These are phyloP conservation scores for Sordariomycetes sp. DNA, from an alignment of 2,329 filamentous ascomycete genomes.

Conservation along the genomic window DNA sequence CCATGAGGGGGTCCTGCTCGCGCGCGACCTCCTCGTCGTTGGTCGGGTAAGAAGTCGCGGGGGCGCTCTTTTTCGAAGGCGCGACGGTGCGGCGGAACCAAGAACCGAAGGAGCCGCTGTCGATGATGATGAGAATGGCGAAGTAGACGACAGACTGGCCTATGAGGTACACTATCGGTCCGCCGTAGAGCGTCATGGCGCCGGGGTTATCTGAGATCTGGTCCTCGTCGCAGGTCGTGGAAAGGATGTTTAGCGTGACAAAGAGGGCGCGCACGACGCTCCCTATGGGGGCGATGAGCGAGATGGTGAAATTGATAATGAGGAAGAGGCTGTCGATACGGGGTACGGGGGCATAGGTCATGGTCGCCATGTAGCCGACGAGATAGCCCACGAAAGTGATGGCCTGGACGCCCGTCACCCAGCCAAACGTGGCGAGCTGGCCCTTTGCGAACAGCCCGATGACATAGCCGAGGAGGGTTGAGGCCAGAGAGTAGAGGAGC, in stretches of 20 bases:
- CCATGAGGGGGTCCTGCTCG: constrained; percentile 59
- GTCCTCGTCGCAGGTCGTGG: constrained; percentile 56
- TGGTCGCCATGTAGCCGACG: constrained; percentile 55
- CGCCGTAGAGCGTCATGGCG: constrained; percentile 62
- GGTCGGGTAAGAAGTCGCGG: constrained; percentile 7
- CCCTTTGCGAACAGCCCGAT: constrained; percentile 69
- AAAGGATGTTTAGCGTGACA: constrained; percentile 71
- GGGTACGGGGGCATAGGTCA: constrained; percentile 62
- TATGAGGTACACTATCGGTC: constrained; percentile 71
- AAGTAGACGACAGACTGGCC: constrained; percentile 63
- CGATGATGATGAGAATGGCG: constrained; percentile 61
- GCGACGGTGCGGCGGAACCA: constrained; percentile 30
- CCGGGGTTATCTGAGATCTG: constrained; percentile 55
- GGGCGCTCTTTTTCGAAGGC: constrained; percentile 11
- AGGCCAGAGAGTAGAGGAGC: constrained; percentile 66
- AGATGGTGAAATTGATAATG: constrained; percentile 63
- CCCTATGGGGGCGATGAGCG: constrained; percentile 61
- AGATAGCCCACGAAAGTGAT: constrained; percentile 59
- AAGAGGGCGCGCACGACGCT: constrained; percentile 65
- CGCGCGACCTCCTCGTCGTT: constrained; percentile 47
- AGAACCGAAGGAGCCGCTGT: constrained; percentile 56
- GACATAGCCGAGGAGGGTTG: constrained; percentile 65
- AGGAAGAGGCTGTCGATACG: constrained; percentile 54
- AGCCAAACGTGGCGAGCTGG: constrained; percentile 74
- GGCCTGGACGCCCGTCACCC: constrained; percentile 65